Base-by-base conservation (phyloP, 2,329 filamentous ascomycete species). In the Aureobasidium subglaciale region DNA sequence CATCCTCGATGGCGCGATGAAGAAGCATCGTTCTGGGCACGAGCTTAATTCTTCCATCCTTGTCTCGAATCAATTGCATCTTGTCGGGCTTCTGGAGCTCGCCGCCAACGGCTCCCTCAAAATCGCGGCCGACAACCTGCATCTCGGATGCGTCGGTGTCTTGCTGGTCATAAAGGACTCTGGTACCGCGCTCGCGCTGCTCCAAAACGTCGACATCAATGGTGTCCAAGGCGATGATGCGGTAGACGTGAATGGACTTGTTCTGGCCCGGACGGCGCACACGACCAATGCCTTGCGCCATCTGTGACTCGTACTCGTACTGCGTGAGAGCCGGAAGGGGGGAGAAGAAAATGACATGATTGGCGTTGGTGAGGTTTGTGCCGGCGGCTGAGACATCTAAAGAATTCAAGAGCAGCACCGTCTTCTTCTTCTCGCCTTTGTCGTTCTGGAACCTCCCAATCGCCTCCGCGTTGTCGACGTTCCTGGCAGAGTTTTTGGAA, bases 171-270 rank as follows among this genome's bases (percentile, higher is more conserved):
- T 48, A 27, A 6, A 70, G 18, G 2, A 65, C 62, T n/a, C 59
- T 56, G 1, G 9, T 49, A 1, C 70, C 65, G 13, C 65, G 66
- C 56, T 76, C 71, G 2, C 71, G 67, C 38, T 73, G 72, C 59
- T 77, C 71, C 1, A 78, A 59, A 15, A 77, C 71, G 57, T 77
- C 74, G 1, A 77, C 70, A 34, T 77, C 74, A 35, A 77, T 73
- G 1, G 74, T 77, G 66, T 95, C 86, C 65, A 96, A 86, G 10
- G 90, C 93, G 8, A 95, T 85, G 18, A 97, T 84, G 2, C 92
- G 77, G 63, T 84, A 84, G 15, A 85, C 75, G 53, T 81, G 72
- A 2, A 87, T 83, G 1, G 66, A 64, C 61, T 77, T 80, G 34
- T 68, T 67, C 63, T 87, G 84, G 0, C 81, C 79, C 56, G 78